A percentile compares a stretch with the other conserved stretches of the same genome.
Conservation (phyloP, 2,329 filamentous ascomycete species). For the Penicillium sp. region DNA sequence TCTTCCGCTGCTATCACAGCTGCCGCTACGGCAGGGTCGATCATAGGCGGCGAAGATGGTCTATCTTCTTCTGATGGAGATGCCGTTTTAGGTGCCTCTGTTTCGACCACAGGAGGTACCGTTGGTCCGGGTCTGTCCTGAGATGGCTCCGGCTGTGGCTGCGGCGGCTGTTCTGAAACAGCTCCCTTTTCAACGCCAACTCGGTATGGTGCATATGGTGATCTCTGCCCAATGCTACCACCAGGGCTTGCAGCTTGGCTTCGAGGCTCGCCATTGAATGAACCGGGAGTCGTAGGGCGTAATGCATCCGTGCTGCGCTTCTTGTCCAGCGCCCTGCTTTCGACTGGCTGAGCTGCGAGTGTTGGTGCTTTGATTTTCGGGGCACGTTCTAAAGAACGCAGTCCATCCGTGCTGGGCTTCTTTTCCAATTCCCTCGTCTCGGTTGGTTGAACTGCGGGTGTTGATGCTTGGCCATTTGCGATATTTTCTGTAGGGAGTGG, state of each 20-base stretch:
- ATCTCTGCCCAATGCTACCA: slow-evolving; percentile 30
- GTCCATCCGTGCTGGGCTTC: background rate
- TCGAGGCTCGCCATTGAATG: slow-evolving; percentile 23
- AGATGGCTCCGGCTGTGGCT: slow-evolving; percentile 12
- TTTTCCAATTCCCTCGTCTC: background rate
- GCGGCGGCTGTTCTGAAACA: slow-evolving; percentile 11
- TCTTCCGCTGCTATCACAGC: slow-evolving; percentile 14
- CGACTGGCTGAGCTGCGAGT: slow-evolving; percentile 7
- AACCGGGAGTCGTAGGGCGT: slow-evolving; percentile 32
- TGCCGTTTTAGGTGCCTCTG: slow-evolving; percentile 22
- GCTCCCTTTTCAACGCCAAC: slow-evolving; percentile 33
- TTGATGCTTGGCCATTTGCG: no score
- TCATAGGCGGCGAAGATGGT: slow-evolving; percentile 11
- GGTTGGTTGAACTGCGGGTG: no score
- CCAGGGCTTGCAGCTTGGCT: slow-evolving; percentile 21
- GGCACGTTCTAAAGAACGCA: no score
- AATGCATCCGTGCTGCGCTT: slow-evolving; percentile 29
- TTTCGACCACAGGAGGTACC: slow-evolving; percentile 20
- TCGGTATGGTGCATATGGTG: slow-evolving; percentile 29
- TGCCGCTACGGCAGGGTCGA: slow-evolving; percentile 17
- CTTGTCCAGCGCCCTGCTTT: slow-evolving; percentile 16
- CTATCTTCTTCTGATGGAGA: slow-evolving; percentile 13
- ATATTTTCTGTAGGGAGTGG: no score
- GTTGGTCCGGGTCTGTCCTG: slow-evolving; percentile 4
- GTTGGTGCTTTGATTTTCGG: slow-evolving; percentile 12